Conservation (phyloP, 208 protist genomes). For the Leishmania mexicana region DNA sequence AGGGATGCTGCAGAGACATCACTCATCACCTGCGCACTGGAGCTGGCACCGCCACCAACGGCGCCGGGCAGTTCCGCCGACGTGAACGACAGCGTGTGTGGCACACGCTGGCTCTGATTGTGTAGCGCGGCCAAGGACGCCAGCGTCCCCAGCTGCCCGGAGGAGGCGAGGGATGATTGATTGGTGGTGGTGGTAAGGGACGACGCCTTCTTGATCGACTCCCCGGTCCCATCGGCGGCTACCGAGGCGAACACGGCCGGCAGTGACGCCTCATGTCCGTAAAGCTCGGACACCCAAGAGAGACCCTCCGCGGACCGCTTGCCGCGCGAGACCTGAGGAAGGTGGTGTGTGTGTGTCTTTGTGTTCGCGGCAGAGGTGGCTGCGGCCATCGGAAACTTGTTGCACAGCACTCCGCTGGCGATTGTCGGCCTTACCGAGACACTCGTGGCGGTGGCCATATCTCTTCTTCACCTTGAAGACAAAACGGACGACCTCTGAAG, state of each 20-base stretch:
- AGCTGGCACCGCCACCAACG: background rate
- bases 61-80: background rate
- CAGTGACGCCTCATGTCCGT: conserved; percentile 7
- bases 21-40: background rate
- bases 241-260: background rate
- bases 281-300: conserved; percentile 28
- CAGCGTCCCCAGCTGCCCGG: background rate
- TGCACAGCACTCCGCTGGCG: conserved; percentile 29
- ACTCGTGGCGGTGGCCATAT: background rate
- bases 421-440: conserved; percentile 24
- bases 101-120: background rate
- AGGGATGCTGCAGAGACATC: background rate
- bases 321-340: conserved; percentile 16
- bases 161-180: conserved; percentile 2
- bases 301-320: conserved; percentile 2
- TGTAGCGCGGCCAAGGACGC: background rate
- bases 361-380: conserved; percentile 25
- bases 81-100: background rate
- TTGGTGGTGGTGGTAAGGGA: conserved; percentile 5
- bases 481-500: background rate
- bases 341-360: conserved; percentile 12
- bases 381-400: conserved; percentile 20
- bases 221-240: background rate
- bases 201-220: background rate
- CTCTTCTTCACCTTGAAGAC: background rate